phyloP scores from a whole-genome alignment of 2,329 filamentous ascomycete genomes.

The Fusarium tupiense region DNA sequence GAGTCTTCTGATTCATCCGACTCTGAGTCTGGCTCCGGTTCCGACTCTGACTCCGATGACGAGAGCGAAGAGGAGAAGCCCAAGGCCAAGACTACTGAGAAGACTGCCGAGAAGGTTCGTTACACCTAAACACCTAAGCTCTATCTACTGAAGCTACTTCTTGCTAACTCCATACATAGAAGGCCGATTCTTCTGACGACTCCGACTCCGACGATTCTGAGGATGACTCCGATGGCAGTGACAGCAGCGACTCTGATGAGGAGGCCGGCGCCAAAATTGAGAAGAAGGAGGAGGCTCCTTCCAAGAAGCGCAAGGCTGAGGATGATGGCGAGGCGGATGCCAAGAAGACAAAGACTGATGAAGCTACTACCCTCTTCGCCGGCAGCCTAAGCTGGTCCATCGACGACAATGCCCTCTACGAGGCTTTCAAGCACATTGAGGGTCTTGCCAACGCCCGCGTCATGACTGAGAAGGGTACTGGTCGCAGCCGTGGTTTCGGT shows the following conservation, averaged over 20 bases:
- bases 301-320: slow-evolving; percentile 61
- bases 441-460: slow-evolving; percentile 79
- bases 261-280: slow-evolving; percentile 49
- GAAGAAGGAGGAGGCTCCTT: slow-evolving; percentile 52
- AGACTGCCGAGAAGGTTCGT: slow-evolving; percentile 49
- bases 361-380: slow-evolving; percentile 77
- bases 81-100: slow-evolving; percentile 42
- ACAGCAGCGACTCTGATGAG: slow-evolving; percentile 50
- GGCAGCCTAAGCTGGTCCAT: slow-evolving; percentile 93
- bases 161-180: slow-evolving; percentile 38
- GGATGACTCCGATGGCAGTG: slow-evolving; percentile 44
- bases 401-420: slow-evolving; percentile 82
- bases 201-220: slow-evolving; percentile 49
- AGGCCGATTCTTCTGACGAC: slow-evolving; percentile 45
- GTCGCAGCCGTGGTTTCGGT: slow-evolving; percentile 90
- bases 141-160: neutral
- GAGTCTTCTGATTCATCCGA: slow-evolving; percentile 42
- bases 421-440: slow-evolving; percentile 83
- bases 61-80: slow-evolving; percentile 52
- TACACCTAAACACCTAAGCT: neutral
- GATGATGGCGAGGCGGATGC: slow-evolving; percentile 58
- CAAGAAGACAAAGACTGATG: slow-evolving; percentile 76
- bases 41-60: slow-evolving; percentile 51
- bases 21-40: slow-evolving; percentile 53
- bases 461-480: slow-evolving; percentile 82